Percentiles rank a stretch among this genome's conserved stretches.
These are phyloP conservation scores for Coleophoma crateriformis DNA, from an alignment of 2,329 filamentous ascomycete genomes.

Conservation along the genomic window DNA sequence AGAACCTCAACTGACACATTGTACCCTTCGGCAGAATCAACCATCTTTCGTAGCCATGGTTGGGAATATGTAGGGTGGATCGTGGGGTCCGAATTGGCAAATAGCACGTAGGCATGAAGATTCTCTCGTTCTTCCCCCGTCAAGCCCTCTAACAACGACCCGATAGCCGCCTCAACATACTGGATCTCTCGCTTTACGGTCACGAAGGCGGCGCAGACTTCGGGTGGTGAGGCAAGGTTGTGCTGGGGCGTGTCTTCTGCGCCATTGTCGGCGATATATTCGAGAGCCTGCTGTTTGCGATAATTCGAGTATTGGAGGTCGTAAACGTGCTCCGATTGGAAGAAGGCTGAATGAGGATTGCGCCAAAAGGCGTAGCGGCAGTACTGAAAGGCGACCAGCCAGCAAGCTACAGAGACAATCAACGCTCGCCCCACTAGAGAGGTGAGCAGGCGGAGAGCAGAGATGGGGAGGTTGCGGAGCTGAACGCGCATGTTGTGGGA, in stretches of 20 bases:
- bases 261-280: conserved; percentile 2
- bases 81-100: conserved; percentile 12
- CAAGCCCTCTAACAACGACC: conserved; percentile 15
- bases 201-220: conserved; percentile 10
- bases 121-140: conserved; percentile 14
- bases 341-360: conserved; percentile 15
- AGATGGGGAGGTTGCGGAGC: not conserved
- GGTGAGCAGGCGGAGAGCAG: not conserved
- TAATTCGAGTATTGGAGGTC: conserved; percentile 11
- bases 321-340: conserved; percentile 9
- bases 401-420: not conserved
- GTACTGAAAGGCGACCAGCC: conserved; percentile 6
- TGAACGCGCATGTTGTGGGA: not conserved
- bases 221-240: conserved; percentile 1
- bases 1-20: conserved; percentile 8
- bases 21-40: conserved; percentile 8
- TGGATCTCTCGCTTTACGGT: conserved; percentile 12
- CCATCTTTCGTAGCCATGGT: conserved; percentile 9
- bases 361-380: conserved; percentile 9
- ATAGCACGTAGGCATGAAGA: conserved; percentile 12
- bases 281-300: conserved; percentile 5
- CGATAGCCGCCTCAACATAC: conserved; percentile 13
- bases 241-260: not conserved
- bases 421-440: not conserved
- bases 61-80: conserved; percentile 11